Base-by-base conservation (phyloP, 257 asterid genomes). In the Penstemon barbatus region DNA sequence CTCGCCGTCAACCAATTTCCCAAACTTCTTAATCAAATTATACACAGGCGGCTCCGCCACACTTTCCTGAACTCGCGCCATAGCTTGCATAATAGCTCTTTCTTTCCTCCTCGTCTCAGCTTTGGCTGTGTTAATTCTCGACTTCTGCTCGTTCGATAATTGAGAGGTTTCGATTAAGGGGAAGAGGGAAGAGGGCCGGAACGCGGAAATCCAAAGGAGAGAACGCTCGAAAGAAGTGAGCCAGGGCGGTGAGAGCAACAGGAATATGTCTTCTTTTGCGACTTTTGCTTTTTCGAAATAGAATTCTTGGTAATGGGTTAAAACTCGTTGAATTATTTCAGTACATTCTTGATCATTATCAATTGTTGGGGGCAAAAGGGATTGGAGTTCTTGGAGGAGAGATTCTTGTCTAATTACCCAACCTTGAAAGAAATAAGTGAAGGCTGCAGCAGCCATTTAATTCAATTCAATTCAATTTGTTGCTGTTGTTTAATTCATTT, bases 11-110 rank as follows among this genome's bases (percentile, higher is more conserved):
- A 66, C 58, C 54, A 59, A 12, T 9, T 13, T 33, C 61, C 78
- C 81, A 0, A 40, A 63, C 19, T 15, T 70, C 55, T 58, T 80
- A 0, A 77, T 75, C n/a, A 61, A 8, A 0, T 73, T 39, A 8
- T 68, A 56, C 65, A 78, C 38, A 0, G 87, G 86, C 15, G 83
- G 91, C 39, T 85, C 84, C 9, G 87, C 89, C 71, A 83, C 73
- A 42, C 70, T 83, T 66, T 87, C 95, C 66, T 87, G 95, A 52
- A 79, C 65, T 46, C 78, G 74, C 0, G 89, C 95, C 81, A 85
- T 76, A 41, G 75, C 76, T 13, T 78, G 77, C 5, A 72, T 45
- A 40, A 87, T 54, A 19, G 40, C 57, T 46, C 62, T 79, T 68
- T 81, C 95, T 52, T 57, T 67, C 63, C 79, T 63, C 72, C 74